Conservation (phyloP, 202 grass and related monocot species). For the Zizania palustris region DNA sequence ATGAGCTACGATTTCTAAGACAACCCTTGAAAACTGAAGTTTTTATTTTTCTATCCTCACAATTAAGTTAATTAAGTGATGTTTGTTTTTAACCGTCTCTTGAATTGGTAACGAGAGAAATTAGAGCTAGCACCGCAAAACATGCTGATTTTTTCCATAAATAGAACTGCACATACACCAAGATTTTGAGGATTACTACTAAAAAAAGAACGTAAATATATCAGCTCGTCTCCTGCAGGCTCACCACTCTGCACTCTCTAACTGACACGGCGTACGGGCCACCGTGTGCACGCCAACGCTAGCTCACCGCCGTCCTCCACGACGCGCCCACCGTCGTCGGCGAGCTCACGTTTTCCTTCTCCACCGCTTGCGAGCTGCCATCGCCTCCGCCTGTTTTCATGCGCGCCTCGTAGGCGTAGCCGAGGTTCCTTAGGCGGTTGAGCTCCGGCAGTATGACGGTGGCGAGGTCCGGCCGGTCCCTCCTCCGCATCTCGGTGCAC, state of each 20-base stretch:
- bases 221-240: conserved; percentile 5
- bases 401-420: conserved; percentile 55
- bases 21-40: no score
- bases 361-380: not conserved
- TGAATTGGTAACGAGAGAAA: not conserved
- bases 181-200: not conserved
- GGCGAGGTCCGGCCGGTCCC: conserved; percentile 74
- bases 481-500: conserved; percentile 77
- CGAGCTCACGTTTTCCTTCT: conserved; percentile 25
- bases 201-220: not conserved
- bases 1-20: no score
- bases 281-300: conserved; percentile 27
- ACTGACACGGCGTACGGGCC: conserved; percentile 17
- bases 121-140: conserved; percentile 22
- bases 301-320: conserved; percentile 55
- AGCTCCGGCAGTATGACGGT: conserved; percentile 86
- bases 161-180: conserved; percentile 26
- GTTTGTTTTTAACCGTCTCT: no score
- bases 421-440: conserved; percentile 86
- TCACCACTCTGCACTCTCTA: conserved; percentile 39
- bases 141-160: conserved; percentile 23
- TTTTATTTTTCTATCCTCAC: no score
- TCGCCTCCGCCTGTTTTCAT: conserved; percentile 1
- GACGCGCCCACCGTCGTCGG: conserved; percentile 5
- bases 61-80: no score